A percentile compares a stretch with the other conserved stretches of the same genome.
Conservation (phyloP, 495 filamentous ascomycete genomes). For the Aspergillus nanangensis region DNA sequence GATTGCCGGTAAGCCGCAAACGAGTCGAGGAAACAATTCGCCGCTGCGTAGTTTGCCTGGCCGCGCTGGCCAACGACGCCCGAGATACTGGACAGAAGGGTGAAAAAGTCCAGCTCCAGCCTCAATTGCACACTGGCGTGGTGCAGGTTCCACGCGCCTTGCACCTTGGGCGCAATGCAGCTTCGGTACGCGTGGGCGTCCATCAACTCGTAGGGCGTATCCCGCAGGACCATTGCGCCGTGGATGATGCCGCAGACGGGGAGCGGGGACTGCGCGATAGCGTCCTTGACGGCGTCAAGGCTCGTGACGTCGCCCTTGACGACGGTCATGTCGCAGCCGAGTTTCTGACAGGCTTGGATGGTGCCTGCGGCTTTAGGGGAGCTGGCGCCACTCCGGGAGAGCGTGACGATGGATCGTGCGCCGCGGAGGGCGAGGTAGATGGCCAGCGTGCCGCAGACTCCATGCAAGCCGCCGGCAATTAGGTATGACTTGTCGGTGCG, state of each 20-base stretch:
- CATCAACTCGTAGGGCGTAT: constrained; percentile 31
- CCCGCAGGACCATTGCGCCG: constrained; percentile 29
- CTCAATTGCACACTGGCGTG: not conserved
- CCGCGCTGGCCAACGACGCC: constrained; percentile 16
- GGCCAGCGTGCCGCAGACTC: constrained; percentile 51
- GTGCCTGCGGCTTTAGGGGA: not conserved
- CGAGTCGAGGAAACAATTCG: constrained; percentile 22
- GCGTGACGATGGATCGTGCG: constrained; percentile 49
- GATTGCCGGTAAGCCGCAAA: constrained; percentile 15
- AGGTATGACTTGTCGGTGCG: constrained; percentile 30
- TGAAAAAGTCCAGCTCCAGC: constrained; percentile 37
- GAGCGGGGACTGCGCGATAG: constrained; percentile 1
- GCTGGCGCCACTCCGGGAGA: constrained; percentile 15
- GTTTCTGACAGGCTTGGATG: not conserved
- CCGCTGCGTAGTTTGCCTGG: constrained; percentile 25
- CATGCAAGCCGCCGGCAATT: constrained; percentile 48
- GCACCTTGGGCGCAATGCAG: constrained; percentile 30
- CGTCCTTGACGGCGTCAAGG: constrained; percentile 11
- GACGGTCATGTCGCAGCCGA: constrained; percentile 22
- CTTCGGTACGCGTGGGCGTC: constrained; percentile 29
- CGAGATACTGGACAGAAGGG: constrained; percentile 25
- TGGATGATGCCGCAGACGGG: constrained; percentile 33
- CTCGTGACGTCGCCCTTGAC: constrained; percentile 17
- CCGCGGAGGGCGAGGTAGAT: constrained; percentile 54
- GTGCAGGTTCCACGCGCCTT: constrained; percentile 33